phyloP scores from a whole-genome alignment of 2,329 filamentous ascomycete genomes.

The Paradendryphiella salina region DNA sequence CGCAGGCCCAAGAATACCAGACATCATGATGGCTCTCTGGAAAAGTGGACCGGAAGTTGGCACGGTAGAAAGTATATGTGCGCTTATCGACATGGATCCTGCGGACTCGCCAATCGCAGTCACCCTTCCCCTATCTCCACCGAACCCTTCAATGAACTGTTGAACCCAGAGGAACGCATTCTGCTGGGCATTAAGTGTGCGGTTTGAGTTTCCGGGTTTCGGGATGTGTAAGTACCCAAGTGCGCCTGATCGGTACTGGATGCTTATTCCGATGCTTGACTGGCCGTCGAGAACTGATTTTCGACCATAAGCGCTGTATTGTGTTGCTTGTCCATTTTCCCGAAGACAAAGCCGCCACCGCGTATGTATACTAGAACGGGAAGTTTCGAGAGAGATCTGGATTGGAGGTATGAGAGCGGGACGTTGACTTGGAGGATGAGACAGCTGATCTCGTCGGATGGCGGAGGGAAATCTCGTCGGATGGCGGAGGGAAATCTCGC shows the following conservation, averaged over 20 bases:
- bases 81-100: conserved; percentile 44
- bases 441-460: conserved; percentile 21
- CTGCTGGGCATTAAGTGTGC: conserved; percentile 36
- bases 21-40: conserved; percentile 26
- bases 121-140: conserved; percentile 37
- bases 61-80: conserved; percentile 26
- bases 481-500: conserved; percentile 5
- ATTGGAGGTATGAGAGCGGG: conserved; percentile 18
- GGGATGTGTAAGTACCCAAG: conserved; percentile 48
- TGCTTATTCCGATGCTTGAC: conserved; percentile 20
- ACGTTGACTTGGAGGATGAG: conserved; percentile 32
- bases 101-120: conserved; percentile 53
- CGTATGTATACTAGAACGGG: conserved; percentile 59
- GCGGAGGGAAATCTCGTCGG: conserved; percentile 2
- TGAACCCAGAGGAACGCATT: conserved; percentile 45
- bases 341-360: conserved; percentile 55
- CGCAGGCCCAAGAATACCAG: conserved; percentile 22
- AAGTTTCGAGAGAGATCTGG: conserved; percentile 27
- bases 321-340: conserved; percentile 31
- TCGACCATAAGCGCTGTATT: conserved; percentile 28
- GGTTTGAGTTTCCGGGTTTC: conserved; percentile 37
- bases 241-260: conserved; percentile 36
- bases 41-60: conserved; percentile 24
- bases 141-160: conserved; percentile 42
- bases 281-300: conserved; percentile 24